Base-by-base conservation (phyloP, 2,329 filamentous ascomycete species). In the Dothistroma pini region DNA sequence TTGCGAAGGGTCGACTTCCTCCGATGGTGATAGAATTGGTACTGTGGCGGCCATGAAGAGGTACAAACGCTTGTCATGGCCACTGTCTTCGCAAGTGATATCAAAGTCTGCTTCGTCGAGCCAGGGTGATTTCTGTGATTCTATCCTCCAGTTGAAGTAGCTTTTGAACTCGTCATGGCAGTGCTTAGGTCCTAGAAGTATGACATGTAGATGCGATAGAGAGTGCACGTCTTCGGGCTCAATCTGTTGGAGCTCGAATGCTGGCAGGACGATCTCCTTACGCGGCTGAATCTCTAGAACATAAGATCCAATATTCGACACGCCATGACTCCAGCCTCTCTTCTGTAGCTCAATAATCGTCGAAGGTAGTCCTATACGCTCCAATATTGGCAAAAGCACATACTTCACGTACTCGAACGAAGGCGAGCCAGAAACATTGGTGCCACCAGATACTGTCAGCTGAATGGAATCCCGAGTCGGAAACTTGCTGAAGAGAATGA, bases 321-420 rank as follows among this genome's bases (percentile, higher is more conserved):
- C 70, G 4, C 82, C 83, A 1, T 75, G 75, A 12, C 76, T 77
- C 84, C 84, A 86, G n/a, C 84, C 83, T 19, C 84, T 76, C 56
- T 76, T 75, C 11, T 78, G 72, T 25, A 85, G 68, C 1, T 69
- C 68, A 2, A 78, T 69, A 0, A 71, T 68, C 48, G 86, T 76
- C 3, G 61, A 65, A 2, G 82, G 81, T 14, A 86, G 73, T 5
- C 83, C 83, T 35, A 86, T 75, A 32, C 69, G 73, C 1, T 73
- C 63, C 22, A 86, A 78, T 59, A 80, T 82, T 0, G 84, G 84
- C 2, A 82, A 67, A 6, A 87, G 75, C 3, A 86, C 83, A 66
- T 85, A 80, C 2, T 73, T 63, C 10, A 84, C 73, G 66, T 86
- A 86, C 54, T 87, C 84, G 67, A 78, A 79, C 2, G 81, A 83